Percentiles rank a stretch among this genome's conserved stretches.
These are phyloP conservation scores for Elongisporangium prolatum DNA, from an alignment of 352 stramenopile species.

Conservation along the genomic window DNA sequence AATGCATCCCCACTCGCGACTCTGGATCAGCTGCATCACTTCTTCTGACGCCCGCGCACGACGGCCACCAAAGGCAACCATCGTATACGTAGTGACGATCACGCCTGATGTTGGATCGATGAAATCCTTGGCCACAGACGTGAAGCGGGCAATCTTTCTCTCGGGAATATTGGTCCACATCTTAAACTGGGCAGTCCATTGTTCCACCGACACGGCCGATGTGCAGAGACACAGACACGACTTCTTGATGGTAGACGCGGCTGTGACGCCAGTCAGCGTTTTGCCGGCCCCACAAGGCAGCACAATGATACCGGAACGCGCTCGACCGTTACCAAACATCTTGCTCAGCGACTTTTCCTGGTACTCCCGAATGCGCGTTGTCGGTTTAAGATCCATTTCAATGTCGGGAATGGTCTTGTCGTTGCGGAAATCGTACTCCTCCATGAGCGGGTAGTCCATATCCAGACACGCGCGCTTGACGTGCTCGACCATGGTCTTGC, in stretches of 20 bases:
- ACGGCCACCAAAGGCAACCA: constrained; percentile 94
- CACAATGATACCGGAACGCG: constrained; percentile 99
- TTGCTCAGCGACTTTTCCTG: constrained; percentile 98
- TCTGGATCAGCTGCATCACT: constrained; percentile 96
- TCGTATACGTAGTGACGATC: constrained; percentile 98
- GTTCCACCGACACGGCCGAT: constrained; percentile 95
- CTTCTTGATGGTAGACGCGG: constrained; percentile 97
- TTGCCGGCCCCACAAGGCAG: constrained; percentile 95
- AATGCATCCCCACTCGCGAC: constrained; percentile 98
- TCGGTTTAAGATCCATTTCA: constrained; percentile 87
- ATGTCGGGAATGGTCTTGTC: constrained; percentile 84
- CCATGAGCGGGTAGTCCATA: constrained; percentile 98
- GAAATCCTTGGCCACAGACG: constrained; percentile 75
- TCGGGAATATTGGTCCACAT: constrained; percentile 95
- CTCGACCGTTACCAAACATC: constrained; percentile 99
- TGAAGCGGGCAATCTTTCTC: constrained; percentile 84
- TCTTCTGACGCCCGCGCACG: constrained; percentile 89
- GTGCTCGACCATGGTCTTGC: constrained; percentile 88
- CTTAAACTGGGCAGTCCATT: constrained; percentile 99
- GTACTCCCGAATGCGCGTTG: constrained; percentile 96
- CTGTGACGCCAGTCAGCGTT: constrained; percentile 91
- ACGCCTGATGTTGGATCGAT: constrained; percentile 84
- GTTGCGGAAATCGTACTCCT: constrained; percentile 99
- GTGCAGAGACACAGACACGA: constrained; percentile 97
- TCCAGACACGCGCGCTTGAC: constrained; percentile 94